Percentiles rank a stretch among this genome's conserved stretches.
These are phyloP conservation scores for Quillaja saponaria DNA, from an alignment of 306 rosid species.

Conservation along the genomic window DNA sequence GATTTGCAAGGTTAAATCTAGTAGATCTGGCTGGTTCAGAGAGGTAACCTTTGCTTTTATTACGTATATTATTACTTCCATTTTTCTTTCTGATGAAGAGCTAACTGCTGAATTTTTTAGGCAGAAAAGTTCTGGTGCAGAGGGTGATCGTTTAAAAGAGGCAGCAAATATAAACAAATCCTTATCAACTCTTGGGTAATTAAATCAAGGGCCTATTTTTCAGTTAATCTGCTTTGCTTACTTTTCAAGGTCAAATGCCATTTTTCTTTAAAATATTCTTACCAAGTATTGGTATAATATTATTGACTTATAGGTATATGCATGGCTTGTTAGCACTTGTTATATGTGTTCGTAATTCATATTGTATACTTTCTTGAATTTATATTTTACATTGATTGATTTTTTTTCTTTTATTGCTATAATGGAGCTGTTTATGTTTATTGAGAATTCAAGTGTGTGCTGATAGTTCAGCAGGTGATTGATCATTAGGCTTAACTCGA, in stretches of 20 bases:
- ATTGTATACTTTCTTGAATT: too few relatives aligned
- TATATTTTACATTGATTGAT: too few relatives aligned
- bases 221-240: slow-evolving; percentile 28
- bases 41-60: slow-evolving; percentile 52
- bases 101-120: slow-evolving; percentile 48
- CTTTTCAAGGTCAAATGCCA: too few relatives aligned
- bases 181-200: slow-evolving; percentile 90
- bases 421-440: too few relatives aligned
- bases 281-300: too few relatives aligned
- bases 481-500: too few relatives aligned
- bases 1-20: slow-evolving; percentile 92
- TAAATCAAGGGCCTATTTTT: slow-evolving; percentile 24
- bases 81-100: slow-evolving; percentile 21
- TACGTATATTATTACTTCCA: slow-evolving; percentile 1
- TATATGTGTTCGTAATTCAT: too few relatives aligned
- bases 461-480: too few relatives aligned
- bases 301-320: too few relatives aligned
- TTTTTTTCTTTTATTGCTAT: neutral
- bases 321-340: too few relatives aligned
- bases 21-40: slow-evolving; percentile 98
- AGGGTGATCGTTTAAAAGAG: slow-evolving; percentile 90
- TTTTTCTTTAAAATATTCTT: too few relatives aligned
- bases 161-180: slow-evolving; percentile 97
- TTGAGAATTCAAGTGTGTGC: too few relatives aligned
- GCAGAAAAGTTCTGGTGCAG: slow-evolving; percentile 98